Percentiles rank a stretch among this genome's conserved stretches.
Evolutionary conservation across 1,284 basidiomycete genomes (phyloP).

Genomic region (Apiotrichum veenhuisii): DNA sequence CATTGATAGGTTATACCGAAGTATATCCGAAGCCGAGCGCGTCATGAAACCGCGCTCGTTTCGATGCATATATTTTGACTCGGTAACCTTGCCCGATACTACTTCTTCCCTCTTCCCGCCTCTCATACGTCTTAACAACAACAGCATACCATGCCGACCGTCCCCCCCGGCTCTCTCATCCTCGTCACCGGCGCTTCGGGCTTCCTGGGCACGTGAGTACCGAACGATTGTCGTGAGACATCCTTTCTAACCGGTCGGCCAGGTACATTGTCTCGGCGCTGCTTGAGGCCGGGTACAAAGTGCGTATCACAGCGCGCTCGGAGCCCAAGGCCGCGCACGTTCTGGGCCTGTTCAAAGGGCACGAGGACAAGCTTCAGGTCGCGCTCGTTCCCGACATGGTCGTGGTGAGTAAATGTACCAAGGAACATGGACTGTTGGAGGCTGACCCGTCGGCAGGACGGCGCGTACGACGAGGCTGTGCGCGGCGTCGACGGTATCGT

Average conservation of each 20-base stretch:
- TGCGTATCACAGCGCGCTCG: background rate
- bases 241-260: background rate
- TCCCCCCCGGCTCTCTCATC: background rate
- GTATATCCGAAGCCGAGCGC: no score
- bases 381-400: background rate
- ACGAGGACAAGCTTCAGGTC: slow-evolving; percentile 13
- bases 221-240: background rate
- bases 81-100: no score
- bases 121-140: no score
- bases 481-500: background rate
- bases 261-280: background rate
- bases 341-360: slow-evolving; percentile 50
- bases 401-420: background rate
- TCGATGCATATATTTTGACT: no score
- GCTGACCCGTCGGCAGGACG: background rate
- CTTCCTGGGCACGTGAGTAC: slow-evolving; percentile 1
- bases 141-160: background rate
- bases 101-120: no score
- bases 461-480: background rate
- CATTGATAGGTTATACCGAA: no score
- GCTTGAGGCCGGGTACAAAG: background rate
- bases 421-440: no score
- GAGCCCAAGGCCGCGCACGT: background rate
- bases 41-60: no score
- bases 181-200: slow-evolving; percentile 3